Base-by-base conservation (phyloP, 2,329 filamentous ascomycete genomes). In the Teratosphaeria epicoccoides region DNA sequence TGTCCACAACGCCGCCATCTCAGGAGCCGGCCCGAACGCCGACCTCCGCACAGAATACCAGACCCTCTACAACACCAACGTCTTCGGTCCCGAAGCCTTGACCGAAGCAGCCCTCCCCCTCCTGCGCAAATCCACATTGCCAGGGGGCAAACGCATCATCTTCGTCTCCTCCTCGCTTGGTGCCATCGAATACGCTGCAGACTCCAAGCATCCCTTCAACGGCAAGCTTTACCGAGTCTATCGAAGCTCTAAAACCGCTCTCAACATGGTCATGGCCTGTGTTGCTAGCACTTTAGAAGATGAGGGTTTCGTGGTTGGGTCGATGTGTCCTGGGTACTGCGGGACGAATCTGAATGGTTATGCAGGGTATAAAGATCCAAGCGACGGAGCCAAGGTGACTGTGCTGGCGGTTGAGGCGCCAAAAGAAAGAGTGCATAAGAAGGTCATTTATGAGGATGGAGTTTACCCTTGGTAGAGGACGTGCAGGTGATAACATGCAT, bases 1-100 rank as follows among this genome's bases (percentile, higher is more conserved):
- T 1, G 55, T 70, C 26, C 55, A 65, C 44, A 71, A 71, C 46
- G 68, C 68, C 7, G 70, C 68, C n/a, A 58, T 66, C 20, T 49
- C 53, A 12, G 43, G 26, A 9, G 37, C 46, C 20, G 25, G 43
- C 11, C 23, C 23, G 4, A 46, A 49, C 7, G 24, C 40, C 24
- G 45, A 47, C 14, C 47, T 58, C 17, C 53, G 63, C 4, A 51
- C 60, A 24, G 49, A 53, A 5, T 63, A 59, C 48, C 51, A 50
- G 9, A 40, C 59, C 17, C 47, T 53, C 24, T 65, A 57, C 56
- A 55, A 64, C 22, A 49, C 47, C 28, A 49, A 49, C 33, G 47
- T 49, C 28, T 49, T 49, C 17, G 47, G 47, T 9, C 28, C 28
- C 3, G 33, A 26, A 24, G 37, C 17, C n/a, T 14, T 20, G 2